These are phyloP conservation scores for Beauveria rudraprayagi DNA, from an alignment of 2,329 filamentous ascomycete genomes.

Conservation along the genomic window DNA sequence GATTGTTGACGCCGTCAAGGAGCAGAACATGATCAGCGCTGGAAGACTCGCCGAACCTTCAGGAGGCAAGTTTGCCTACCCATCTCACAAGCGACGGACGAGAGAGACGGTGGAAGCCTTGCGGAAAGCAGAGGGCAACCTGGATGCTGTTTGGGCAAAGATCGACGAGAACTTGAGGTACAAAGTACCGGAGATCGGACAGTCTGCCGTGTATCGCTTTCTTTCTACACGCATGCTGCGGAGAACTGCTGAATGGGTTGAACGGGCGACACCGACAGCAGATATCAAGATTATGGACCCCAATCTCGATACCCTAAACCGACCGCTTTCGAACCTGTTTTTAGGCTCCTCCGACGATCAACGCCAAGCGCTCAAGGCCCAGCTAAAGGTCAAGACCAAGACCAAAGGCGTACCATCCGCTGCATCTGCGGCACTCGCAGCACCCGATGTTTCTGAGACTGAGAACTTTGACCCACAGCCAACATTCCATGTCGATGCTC, in stretches of 20 bases:
- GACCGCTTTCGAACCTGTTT: constrained; percentile 20
- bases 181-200: constrained; percentile 12
- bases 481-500: constrained; percentile 21
- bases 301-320: constrained; percentile 5
- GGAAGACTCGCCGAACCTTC: constrained; percentile 25
- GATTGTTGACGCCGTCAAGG: constrained; percentile 14
- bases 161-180: constrained; percentile 19
- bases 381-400: not conserved
- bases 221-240: constrained; percentile 31
- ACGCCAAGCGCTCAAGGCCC: not conserved
- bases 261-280: constrained; percentile 19
- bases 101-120: constrained; percentile 36
- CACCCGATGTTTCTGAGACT: not conserved
- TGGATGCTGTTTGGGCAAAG: constrained; percentile 39
- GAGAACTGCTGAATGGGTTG: constrained; percentile 42
- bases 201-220: constrained; percentile 21
- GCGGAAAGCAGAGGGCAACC: constrained; percentile 35
- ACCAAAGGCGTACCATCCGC: not conserved
- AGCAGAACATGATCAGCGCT: constrained; percentile 12
- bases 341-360: not conserved
- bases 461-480: not conserved
- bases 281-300: not conserved
- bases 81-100: constrained; percentile 35
- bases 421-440: not conserved
- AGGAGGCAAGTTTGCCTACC: constrained; percentile 34